phyloP scores from a whole-genome alignment of 805 yeast species.

The Ogataea philodendri region DNA sequence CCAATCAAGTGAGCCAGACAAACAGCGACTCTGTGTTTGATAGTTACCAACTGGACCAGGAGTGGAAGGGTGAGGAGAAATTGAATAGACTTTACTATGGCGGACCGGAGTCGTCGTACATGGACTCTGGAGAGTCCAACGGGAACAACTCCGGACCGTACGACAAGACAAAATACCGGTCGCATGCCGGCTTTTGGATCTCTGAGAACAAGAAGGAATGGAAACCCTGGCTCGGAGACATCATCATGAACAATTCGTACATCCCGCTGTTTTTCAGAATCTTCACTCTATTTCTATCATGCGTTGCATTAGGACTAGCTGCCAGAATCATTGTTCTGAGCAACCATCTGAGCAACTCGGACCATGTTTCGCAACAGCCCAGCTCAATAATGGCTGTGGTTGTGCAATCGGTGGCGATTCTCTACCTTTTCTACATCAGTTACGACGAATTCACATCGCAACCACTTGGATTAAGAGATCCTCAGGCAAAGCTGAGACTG shows the following conservation, averaged over 20 bases:
- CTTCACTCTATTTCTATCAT: slow-evolving; percentile 54
- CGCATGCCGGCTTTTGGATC: slow-evolving; percentile 67
- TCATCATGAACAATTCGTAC: slow-evolving; percentile 72
- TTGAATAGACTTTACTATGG: slow-evolving; percentile 51
- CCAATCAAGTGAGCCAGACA: slow-evolving; percentile 41
- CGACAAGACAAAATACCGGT: slow-evolving; percentile 40
- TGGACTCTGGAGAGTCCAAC: slow-evolving; percentile 17
- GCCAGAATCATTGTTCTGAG: slow-evolving; percentile 49
- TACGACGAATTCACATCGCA: slow-evolving; percentile 90
- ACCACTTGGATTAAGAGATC: slow-evolving; percentile 87
- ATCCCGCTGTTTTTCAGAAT: slow-evolving; percentile 75
- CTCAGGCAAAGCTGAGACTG: slow-evolving; percentile 76
- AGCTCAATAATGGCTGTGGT: slow-evolving; percentile 90
- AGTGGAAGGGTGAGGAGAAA: slow-evolving; percentile 74
- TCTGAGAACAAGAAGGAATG: slow-evolving; percentile 59
- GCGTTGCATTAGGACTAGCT: slow-evolving; percentile 73
- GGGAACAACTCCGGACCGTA: slow-evolving; percentile 23
- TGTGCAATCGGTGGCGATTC: slow-evolving; percentile 75
- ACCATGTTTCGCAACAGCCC: slow-evolving; percentile 65
- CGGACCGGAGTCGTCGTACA: slow-evolving; percentile 24
- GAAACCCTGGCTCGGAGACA: slow-evolving; percentile 56
- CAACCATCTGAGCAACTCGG: slow-evolving; percentile 33
- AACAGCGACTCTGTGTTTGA: slow-evolving; percentile 19
- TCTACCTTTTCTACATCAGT: slow-evolving; percentile 77
- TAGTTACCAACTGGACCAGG: slow-evolving; percentile 38